Base-by-base conservation (phyloP, 2,329 filamentous ascomycete genomes). In the Aspergillus sp. region DNA sequence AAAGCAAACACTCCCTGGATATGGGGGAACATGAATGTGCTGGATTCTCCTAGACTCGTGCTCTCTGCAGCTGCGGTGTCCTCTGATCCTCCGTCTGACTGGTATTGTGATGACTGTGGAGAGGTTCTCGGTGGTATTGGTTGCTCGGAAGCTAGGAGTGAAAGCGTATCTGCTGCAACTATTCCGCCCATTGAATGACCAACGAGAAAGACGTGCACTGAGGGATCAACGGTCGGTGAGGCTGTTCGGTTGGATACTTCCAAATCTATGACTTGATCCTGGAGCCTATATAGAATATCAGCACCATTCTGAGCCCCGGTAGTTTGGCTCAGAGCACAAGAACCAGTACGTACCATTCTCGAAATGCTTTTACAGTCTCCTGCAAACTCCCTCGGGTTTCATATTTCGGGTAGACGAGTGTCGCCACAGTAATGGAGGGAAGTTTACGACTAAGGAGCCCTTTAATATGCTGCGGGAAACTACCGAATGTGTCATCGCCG, bases 111-210 rank as follows among this genome's bases (percentile, higher is more conserved):
- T 64, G 64, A 60, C 49, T 65, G 67, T 39, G 71, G 65, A 9
- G 72, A 70, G 23, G 68, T 61, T 24, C 62, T 64, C 2, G 71
- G 62, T 40, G 73, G 70, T 46, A 80, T 74, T 64, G 83, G 80
- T 59, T 86, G 80, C 64, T 90, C 90, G 59, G 86, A 83, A 44
- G 90, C 76, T 52, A 98, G 83, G 41, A 87, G 83, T 65, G 97
- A 84, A 62, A 93, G 81, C 14, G 91, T 89, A 71, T 98, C 95
- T 35, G 92, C 93, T 11, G 91, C 93, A 47, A 98, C 92, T 67
- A 98, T 97, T 66, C 95, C 95, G 66, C 90, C 90, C 90, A 90
- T 97, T 8, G 89, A 93, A 73, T 97, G 93, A 23, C 93, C 93
- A 57, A 96, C 79, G 15, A 97, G 83, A 47, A 96, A 83, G 27